Base-by-base conservation (phyloP, 305 asterid species). In the Solanum chacoense region DNA sequence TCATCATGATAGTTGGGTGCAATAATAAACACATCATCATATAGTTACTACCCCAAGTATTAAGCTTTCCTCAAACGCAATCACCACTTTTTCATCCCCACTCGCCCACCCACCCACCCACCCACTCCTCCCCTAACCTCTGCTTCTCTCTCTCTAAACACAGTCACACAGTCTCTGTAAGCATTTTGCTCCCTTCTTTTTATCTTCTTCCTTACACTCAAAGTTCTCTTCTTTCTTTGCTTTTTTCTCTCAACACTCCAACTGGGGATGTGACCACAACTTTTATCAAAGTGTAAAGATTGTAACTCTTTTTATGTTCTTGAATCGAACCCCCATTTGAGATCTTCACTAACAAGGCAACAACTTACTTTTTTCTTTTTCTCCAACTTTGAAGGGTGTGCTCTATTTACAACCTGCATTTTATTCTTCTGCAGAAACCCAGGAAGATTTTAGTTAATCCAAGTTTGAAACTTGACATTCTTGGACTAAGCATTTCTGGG, bases 121-220 rank as follows among this genome's bases (percentile, higher is more conserved):
- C 84, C 22, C 76, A 72, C 84, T 10, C n/a, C 89, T 2, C 37
- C 65, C 13, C 87, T 8, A 81, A 81, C 73, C 16, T 45, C 36
- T 83, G 29, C 71, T 45, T 45, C 40, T 83, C 38, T 79, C 67
- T 80, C 85, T 11, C 24, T 35, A 55, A 20, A 37, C 10, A 11
- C 85, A 59, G 75, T 65, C 88, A 85, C 89, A 85, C 31, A 6
- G 69, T 22, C 13, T 75, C 80, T 74, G 84, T 32, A 87, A 26
- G 55, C 63, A 28, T 72, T 63, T 72, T 72, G 77, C 77, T 14
- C 77, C 36, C 26, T 76, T 76, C 35, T 72, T 85, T 38, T 59
- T 87, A 81, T 81, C 86, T 89, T 91, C 92, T 91, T 90, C 71
- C 93, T 88, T 88, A 16, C 88, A 71, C 89, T 87, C 35, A 29